Evolutionary conservation across 129 eudicot genomes (phyloP).

Genomic region (Dittrichia graveolens): DNA sequence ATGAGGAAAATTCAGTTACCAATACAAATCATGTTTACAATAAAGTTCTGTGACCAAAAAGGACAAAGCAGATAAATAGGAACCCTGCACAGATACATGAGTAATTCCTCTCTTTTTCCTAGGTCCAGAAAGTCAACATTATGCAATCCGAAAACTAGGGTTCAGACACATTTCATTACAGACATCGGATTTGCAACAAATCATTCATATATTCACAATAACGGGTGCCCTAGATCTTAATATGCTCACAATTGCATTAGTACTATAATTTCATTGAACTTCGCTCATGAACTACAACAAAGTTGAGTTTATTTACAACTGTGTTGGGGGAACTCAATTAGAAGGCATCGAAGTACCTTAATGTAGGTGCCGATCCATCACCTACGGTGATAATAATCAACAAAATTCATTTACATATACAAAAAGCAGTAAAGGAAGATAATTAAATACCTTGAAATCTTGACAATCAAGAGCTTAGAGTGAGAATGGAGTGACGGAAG

Average conservation of each 20-base stretch:
- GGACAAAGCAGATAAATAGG: constrained; percentile 6
- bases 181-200: constrained; percentile 17
- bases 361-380: constrained; percentile 4
- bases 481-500: constrained; percentile 2
- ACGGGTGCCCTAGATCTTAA: background rate
- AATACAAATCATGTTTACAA: constrained; percentile 12
- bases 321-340: background rate
- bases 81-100: constrained; percentile 8
- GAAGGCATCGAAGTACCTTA: background rate
- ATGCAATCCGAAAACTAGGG: constrained; percentile 30
- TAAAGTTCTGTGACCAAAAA: background rate
- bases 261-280: background rate
- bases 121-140: constrained; percentile 27
- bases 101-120: constrained; percentile 4
- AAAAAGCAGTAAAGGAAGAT: background rate
- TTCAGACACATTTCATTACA: constrained; percentile 25
- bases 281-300: background rate
- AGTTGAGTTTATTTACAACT: background rate
- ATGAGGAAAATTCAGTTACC: background rate
- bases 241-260: constrained; percentile 2
- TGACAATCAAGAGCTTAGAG: background rate
- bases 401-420: background rate
- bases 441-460: constrained; percentile 22
- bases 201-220: constrained; percentile 11
- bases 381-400: background rate